Evolutionary conservation across 345 rosid genomes (phyloP).

Genomic region (Eucalyptus cloeziana): DNA sequence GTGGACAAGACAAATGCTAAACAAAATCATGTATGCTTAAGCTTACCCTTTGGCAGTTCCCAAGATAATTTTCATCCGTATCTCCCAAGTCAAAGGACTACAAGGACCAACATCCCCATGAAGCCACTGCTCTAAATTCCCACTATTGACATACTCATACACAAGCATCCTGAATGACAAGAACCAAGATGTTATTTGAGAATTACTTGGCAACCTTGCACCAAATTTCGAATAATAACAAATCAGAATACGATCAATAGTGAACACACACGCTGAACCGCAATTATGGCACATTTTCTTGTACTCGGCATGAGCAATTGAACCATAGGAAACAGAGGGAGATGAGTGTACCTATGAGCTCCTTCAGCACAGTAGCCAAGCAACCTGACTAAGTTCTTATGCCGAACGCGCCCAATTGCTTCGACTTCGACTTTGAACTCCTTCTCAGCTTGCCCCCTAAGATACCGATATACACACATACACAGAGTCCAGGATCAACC

Average conservation of each 20-base stretch:
- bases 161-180: slow-evolving; percentile 59
- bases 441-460: slow-evolving; percentile 92
- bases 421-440: slow-evolving; percentile 96
- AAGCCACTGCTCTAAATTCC: slow-evolving; percentile 82
- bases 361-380: slow-evolving; percentile 97
- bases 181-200: not conserved
- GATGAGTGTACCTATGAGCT: slow-evolving; percentile 60
- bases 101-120: slow-evolving; percentile 68
- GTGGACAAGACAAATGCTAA: not conserved
- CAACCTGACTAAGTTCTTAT: slow-evolving; percentile 82
- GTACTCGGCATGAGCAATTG: not conserved
- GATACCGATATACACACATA: not conserved
- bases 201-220: not conserved
- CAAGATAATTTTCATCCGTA: slow-evolving; percentile 58
- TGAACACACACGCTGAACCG: not conserved
- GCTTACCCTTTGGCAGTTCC: slow-evolving; percentile 84
- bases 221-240: not conserved
- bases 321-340: not conserved
- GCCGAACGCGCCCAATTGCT: slow-evolving; percentile 87
- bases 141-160: slow-evolving; percentile 76
- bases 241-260: not conserved
- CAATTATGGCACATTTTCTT: not conserved
- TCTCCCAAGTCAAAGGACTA: slow-evolving; percentile 73
- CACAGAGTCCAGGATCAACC: not conserved
- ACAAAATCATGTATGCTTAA: not conserved